Conservation (phyloP, 345 rosid genomes). For the Capsella bursapastoris region DNA sequence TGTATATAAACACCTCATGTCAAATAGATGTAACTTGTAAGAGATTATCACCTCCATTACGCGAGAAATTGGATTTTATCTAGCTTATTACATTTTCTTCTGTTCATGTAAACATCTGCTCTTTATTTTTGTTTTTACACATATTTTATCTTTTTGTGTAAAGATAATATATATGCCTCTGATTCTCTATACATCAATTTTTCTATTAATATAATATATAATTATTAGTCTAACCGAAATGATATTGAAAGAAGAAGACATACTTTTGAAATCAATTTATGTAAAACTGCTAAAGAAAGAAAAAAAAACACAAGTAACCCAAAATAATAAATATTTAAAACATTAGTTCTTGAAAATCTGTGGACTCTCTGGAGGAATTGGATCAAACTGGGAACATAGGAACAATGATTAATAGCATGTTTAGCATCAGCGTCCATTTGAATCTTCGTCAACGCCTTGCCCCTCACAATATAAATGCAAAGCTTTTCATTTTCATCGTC, state of each 20-base stretch:
- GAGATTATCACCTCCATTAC: not conserved
- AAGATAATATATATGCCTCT: not conserved
- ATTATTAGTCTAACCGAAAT: not conserved
- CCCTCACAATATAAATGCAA: slow-evolving; percentile 1
- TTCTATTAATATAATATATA: not conserved
- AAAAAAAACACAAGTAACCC: not conserved
- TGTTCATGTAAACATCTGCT: too few species aligned
- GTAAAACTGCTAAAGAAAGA: not conserved
- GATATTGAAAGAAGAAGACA: not conserved
- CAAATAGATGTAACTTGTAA: not conserved
- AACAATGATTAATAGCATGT: too few species aligned
- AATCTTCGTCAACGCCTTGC: not conserved
- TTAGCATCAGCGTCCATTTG: not conserved
- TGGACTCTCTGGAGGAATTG: not conserved
- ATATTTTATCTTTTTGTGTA: not conserved
- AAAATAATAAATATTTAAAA: too few species aligned
- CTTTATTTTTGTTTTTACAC: too few species aligned
- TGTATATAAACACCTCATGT: not conserved
- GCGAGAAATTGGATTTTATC: not conserved
- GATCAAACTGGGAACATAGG: not conserved
- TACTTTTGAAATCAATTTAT: too few species aligned
- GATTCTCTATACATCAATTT: not conserved
- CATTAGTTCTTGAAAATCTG: not conserved
- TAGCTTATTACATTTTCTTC: too few species aligned
- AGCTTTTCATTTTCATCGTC: not conserved